Evolutionary conservation across 805 yeast species (phyloP).

Genomic region (Wickerhamiella allomyrinae): DNA sequence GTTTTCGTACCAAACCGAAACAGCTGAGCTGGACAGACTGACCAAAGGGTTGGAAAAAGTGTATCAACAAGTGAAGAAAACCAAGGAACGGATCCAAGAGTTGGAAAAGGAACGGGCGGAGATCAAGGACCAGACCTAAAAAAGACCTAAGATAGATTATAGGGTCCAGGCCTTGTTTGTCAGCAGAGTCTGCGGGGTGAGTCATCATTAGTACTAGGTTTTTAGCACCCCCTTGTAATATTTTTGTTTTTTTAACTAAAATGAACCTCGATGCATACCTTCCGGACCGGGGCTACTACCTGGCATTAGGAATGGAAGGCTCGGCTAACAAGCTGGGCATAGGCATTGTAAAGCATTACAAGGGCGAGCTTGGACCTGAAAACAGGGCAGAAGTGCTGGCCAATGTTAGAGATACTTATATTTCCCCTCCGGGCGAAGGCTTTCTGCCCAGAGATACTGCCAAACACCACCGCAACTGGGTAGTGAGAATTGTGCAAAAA

Average conservation of each 20-base stretch:
- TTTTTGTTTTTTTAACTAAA: too few relatives aligned
- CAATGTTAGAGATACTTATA: slow-evolving; percentile 89
- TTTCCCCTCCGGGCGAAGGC: slow-evolving; percentile 97
- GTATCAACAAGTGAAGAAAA: slow-evolving; percentile 31
- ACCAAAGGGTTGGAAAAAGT: slow-evolving; percentile 33
- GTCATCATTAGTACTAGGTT: too few relatives aligned
- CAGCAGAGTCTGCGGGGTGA: too few relatives aligned
- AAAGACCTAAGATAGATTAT: too few relatives aligned
- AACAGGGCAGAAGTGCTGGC: slow-evolving; percentile 66
- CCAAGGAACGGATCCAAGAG: slow-evolving; percentile 26
- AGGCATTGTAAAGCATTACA: slow-evolving; percentile 68
- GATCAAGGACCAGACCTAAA: too few relatives aligned
- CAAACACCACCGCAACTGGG: slow-evolving; percentile 92
- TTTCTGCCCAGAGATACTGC: slow-evolving; percentile 95
- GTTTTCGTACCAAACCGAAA: slow-evolving; percentile 38
- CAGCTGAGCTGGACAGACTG: slow-evolving; percentile 48
- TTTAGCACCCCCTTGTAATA: too few relatives aligned
- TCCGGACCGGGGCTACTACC: slow-evolving; percentile 29
- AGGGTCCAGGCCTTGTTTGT: too few relatives aligned
- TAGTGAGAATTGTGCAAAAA: slow-evolving; percentile 52
- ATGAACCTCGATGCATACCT: slow-evolving; percentile 35
- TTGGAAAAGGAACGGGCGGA: slow-evolving; percentile 22
- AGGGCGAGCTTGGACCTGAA: slow-evolving; percentile 39
- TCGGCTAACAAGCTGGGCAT: slow-evolving; percentile 95
- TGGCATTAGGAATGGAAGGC: slow-evolving; percentile 89